phyloP scores from a whole-genome alignment of 179 eudicot species.

The Heliamphora pulchella region DNA sequence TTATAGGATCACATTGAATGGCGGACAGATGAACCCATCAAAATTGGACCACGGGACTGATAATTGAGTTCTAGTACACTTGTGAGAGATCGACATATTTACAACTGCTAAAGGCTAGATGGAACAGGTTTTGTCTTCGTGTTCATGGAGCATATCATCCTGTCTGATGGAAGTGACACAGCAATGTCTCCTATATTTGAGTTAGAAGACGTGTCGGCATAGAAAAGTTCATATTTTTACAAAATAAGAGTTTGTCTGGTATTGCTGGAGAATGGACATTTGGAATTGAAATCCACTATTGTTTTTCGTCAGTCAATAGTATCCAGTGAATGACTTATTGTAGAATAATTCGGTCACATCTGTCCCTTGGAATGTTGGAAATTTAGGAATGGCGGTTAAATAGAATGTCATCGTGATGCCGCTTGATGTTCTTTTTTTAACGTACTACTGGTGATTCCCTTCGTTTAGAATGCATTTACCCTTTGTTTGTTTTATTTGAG shows the following conservation, averaged over 20 bases:
- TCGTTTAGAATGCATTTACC: not conserved
- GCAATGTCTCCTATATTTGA: not conserved
- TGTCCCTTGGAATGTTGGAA: conserved; percentile 6
- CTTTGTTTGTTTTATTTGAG: too few species aligned
- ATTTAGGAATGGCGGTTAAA: not conserved
- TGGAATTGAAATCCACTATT: not conserved
- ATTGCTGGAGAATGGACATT: not conserved
- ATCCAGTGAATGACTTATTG: not conserved
- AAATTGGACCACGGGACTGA: conserved; percentile 28
- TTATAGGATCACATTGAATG: conserved; percentile 43
- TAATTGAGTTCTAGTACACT: conserved; percentile 10
- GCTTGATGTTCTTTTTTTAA: not conserved
- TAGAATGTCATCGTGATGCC: not conserved
- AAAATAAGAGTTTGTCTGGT: not conserved
- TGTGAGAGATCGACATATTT: not conserved
- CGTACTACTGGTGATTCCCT: not conserved
- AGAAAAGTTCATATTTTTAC: not conserved
- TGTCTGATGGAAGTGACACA: not conserved
- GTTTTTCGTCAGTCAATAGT: too few species aligned
- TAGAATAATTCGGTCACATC: conserved; percentile 5
- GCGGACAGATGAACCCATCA: conserved; percentile 28
- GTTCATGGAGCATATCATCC: not conserved
- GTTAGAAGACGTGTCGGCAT: not conserved
- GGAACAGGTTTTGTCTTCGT: not conserved
- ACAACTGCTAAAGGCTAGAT: not conserved